Conservation (phyloP, 345 rosid species). For the Rhodamnia rubescens region DNA sequence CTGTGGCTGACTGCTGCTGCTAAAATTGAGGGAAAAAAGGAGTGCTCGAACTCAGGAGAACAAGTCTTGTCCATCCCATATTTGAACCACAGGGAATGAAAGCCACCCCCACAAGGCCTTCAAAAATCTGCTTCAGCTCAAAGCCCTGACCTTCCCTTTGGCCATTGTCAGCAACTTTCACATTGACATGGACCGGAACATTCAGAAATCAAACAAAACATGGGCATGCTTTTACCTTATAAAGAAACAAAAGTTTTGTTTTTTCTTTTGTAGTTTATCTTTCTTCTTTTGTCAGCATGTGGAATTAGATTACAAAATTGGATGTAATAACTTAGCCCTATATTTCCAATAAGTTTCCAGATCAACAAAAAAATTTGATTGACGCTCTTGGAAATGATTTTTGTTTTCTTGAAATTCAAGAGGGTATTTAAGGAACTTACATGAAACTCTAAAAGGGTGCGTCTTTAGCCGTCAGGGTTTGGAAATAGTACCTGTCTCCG, state of each 20-base stretch:
- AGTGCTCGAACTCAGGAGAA: not conserved
- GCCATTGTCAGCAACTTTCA: not conserved
- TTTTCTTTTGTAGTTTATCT: not conserved
- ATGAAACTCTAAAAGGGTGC: not conserved
- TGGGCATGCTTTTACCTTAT: not conserved
- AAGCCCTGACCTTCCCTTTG: not conserved
- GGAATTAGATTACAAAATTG: not conserved
- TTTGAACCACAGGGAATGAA: not conserved
- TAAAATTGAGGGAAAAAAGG: not conserved
- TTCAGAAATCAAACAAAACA: not conserved
- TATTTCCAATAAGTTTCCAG: not conserved
- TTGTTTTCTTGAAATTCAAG: not conserved
- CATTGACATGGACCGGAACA: not conserved
- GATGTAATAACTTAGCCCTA: accelerated
- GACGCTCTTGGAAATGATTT: not conserved
- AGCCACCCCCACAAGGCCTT: not conserved
- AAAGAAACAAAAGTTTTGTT: not conserved
- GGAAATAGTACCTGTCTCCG: not conserved
- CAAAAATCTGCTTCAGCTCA: not conserved
- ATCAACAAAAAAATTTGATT: not conserved
- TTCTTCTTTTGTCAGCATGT: not conserved
- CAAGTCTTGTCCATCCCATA: not conserved
- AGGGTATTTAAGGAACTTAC: not conserved
- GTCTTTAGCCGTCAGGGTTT: not conserved
- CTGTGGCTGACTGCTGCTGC: not conserved